phyloP scores from a whole-genome alignment of 192 early-diverging fungal species.

The Entomortierella parvispora region DNA sequence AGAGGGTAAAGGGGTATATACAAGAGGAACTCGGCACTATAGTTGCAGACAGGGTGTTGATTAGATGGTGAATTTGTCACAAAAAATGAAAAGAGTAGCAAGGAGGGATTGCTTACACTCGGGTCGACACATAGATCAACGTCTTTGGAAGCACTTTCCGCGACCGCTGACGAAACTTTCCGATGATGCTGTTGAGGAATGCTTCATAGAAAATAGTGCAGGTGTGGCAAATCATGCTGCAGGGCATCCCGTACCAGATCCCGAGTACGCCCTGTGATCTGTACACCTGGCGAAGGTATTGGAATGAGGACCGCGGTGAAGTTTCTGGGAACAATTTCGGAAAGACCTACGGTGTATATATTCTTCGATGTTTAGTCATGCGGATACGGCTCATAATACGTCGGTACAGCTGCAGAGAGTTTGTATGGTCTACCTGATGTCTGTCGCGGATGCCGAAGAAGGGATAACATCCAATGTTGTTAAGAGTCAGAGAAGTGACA shows the following conservation, averaged over 20 bases:
- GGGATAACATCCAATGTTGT: conserved; percentile 51
- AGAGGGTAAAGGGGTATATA: conserved; percentile 53
- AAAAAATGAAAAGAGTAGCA: not conserved
- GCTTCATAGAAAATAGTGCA: conserved; percentile 54
- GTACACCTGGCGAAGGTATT: conserved; percentile 42
- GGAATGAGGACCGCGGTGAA: conserved; percentile 42
- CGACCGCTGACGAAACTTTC: conserved; percentile 34
- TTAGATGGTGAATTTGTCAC: too few relatives aligned
- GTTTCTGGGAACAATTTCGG: conserved; percentile 43
- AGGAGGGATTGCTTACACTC: conserved; percentile 16
- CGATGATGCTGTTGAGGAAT: conserved; percentile 48
- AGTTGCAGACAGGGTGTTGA: not conserved
- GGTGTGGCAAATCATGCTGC: conserved; percentile 52
- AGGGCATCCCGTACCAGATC: conserved; percentile 52
- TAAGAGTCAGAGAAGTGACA: conserved; percentile 47
- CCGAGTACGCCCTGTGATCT: conserved; percentile 46
- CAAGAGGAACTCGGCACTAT: conserved; percentile 42
- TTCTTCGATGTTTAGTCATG: not conserved
- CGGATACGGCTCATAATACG: not conserved
- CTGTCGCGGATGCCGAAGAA: conserved; percentile 50
- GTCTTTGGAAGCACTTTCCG: conserved; percentile 33
- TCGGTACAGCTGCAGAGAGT: not conserved
- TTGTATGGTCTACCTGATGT: too few relatives aligned
- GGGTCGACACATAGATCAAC: conserved; percentile 34
- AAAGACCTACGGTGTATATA: conserved; percentile 20